phyloP scores from a whole-genome alignment of 805 yeast species.

The Saturnispora gosingensis region DNA sequence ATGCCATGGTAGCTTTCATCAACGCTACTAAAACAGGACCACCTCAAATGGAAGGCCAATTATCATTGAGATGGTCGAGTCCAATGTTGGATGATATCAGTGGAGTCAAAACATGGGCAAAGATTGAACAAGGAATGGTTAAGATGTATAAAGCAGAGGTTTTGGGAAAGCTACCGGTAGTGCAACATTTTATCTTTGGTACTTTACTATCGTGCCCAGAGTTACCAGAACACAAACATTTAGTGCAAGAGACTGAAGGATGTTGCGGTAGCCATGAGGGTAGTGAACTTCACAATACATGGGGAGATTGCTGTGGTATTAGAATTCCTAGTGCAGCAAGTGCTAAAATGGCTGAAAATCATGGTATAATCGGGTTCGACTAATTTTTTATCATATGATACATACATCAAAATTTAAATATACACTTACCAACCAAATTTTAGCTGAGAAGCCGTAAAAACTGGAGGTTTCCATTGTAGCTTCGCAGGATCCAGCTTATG shows the following conservation, averaged over 20 bases:
- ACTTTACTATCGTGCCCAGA: slow-evolving; percentile 60
- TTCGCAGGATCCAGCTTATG: slow-evolving; percentile 66
- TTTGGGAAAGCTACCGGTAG: slow-evolving; percentile 77
- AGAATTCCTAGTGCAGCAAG: slow-evolving; percentile 94
- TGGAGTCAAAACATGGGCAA: slow-evolving; percentile 82
- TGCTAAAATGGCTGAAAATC: slow-evolving; percentile 51
- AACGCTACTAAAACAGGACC: slow-evolving; percentile 57
- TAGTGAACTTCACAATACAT: slow-evolving; percentile 35
- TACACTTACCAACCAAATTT: slow-evolving; percentile 79
- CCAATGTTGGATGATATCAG: slow-evolving; percentile 95
- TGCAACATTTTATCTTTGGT: slow-evolving; percentile 92
- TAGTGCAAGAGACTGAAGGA: slow-evolving; percentile 19
- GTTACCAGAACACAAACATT: slow-evolving; percentile 37
- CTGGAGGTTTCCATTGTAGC: slow-evolving; percentile 90
- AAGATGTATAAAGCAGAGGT: slow-evolving; percentile 97
- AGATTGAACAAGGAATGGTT: slow-evolving; percentile 87
- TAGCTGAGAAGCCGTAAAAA: slow-evolving; percentile 89
- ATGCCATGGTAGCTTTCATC: slow-evolving; percentile 81
- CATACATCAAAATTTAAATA: background rate
- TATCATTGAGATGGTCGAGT: slow-evolving; percentile 81
- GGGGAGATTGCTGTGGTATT: slow-evolving; percentile 99
- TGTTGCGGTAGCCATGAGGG: slow-evolving; percentile 2
- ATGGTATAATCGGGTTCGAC: slow-evolving; percentile 57
- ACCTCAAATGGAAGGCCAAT: slow-evolving; percentile 27
- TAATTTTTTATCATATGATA: slow-evolving; percentile 17